Evolutionary conservation across 2,329 filamentous ascomycete genomes (phyloP), one percentile per base, ranked within the genome.

Genomic region (Fusarium fracticaudum): DNA sequence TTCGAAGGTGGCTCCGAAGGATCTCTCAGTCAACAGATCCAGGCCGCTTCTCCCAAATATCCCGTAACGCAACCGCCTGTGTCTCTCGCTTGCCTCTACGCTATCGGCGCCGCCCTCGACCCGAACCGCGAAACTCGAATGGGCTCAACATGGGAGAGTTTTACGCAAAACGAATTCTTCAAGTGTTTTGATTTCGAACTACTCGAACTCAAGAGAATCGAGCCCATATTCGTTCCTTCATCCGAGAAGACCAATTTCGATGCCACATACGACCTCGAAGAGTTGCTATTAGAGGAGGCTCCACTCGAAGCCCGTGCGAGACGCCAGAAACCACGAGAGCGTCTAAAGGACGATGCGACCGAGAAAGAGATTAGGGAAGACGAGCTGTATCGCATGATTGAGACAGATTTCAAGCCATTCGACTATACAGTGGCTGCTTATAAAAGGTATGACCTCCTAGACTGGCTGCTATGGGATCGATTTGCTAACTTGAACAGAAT

Each of bases 191-290:
- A 98, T 80, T 99, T 99, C 76, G 91, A 90, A 20, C 91, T 92
- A 1, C 84, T 99, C 41, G 94, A 98, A 81, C 87, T 91, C 73
- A 98, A 98, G 81, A 91, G 95, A 79, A 91, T 98, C 50, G 92
- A 95, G 76, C 96, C 96, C 0, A 91, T 98, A 8, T 99, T 99
- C 81, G 90, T 93, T 26, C 96, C 96, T 0, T 98, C 96, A 0
- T 95, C 94, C 64, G 96, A 98, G 55, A 99, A 99, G 88, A 98
- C 96, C 8, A 99, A 99, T 81, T 99, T 99, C 76, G 96, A 99
- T 83, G 96, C 96, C 9, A 99, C 96, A 2, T 98, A 99, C 80
- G 96, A 99, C 82, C 85, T 99, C 58, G 96, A 99, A 81, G 96
- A 99, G 82, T 83, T 99, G 26, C 85, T 99, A 5, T 84, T 99